Percentiles rank a stretch among this genome's conserved stretches.
These are phyloP conservation scores for Coemansia sp. DNA, from an alignment of 192 early-diverging fungal species.

Conservation along the genomic window DNA sequence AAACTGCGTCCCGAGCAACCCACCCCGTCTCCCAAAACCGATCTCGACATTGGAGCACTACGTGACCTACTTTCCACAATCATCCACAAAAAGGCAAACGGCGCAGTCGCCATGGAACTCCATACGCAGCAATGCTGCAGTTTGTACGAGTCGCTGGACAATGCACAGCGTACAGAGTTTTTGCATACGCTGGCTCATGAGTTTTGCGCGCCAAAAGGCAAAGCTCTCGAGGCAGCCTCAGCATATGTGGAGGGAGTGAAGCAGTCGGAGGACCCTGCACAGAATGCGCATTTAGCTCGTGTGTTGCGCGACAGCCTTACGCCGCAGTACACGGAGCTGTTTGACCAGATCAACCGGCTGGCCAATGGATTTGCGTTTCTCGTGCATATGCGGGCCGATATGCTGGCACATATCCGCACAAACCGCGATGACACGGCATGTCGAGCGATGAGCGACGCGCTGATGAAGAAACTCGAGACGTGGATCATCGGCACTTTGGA, in stretches of 20 bases:
- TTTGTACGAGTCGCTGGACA: constrained; percentile 57
- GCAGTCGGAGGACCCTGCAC: constrained; percentile 16
- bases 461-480: constrained; percentile 68
- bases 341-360: constrained; percentile 72
- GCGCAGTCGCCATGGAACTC: constrained; percentile 54
- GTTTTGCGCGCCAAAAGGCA: constrained; percentile 52
- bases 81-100: constrained; percentile 52
- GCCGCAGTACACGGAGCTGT: constrained; percentile 70
- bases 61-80: constrained; percentile 37
- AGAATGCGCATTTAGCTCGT: constrained; percentile 49
- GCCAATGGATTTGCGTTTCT: constrained; percentile 81
- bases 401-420: constrained; percentile 55
- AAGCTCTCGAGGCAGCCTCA: constrained; percentile 40
- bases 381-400: constrained; percentile 72
- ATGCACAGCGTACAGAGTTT: constrained; percentile 15
- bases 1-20: constrained; percentile 6
- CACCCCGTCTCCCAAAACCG: neutral
- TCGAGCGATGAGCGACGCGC: constrained; percentile 61
- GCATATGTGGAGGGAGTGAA: constrained; percentile 16
- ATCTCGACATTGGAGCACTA: constrained; percentile 9
- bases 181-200: constrained; percentile 29
- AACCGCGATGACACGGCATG: constrained; percentile 54
- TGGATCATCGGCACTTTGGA: constrained; percentile 78
- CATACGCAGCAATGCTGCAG: constrained; percentile 60
- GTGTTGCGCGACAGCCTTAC: constrained; percentile 64